Base-by-base conservation (phyloP, 805 yeast species). In the Kuraishia piskuri region DNA sequence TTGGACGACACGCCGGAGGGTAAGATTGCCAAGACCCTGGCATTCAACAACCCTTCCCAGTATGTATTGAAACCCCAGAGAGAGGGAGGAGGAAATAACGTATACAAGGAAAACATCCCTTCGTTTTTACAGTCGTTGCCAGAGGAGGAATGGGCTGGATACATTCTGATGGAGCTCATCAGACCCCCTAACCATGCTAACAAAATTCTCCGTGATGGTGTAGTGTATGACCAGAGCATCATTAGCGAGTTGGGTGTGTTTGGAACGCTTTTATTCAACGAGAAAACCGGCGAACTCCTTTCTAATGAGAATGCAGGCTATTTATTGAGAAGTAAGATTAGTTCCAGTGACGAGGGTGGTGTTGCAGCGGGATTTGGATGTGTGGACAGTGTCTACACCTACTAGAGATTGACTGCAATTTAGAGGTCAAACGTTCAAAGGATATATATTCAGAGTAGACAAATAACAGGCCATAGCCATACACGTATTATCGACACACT, bases 331-430 rank as follows among this genome's bases (percentile, higher is more conserved):
- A 87, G 97, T 0, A 94, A 94, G 68, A 82, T 90, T 54, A 86
- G 88, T 58, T 73, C 86, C 2, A 86, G 96, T 52, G 84, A 94
- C 68, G 99, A 94, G 72, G 99, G 99, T 44, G 99, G 99, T 45
- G 97, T 94, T 36, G 98, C 98, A 22, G 99, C 99, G 17, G 99
- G 99, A 1, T 92, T 88, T 69, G 99, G 98, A 6, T 90, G 97
- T 68, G 88, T 94, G 46, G 99, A 94, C 68, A 87, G 90, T 63
- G 76, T 90, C 40, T 80, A 83, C 56, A 70, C 89, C 46, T 74
- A 77, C 55, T 70, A 63, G 49, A 10, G 20, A 12, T 31, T 31
- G 40, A n/a, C n/a, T n/a, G n/a, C n/a, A n/a, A n/a, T n/a, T n/a
- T n/a, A n/a, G n/a, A n/a, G n/a, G n/a, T n/a, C n/a, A n/a, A n/a